Conservation (phyloP, 768 basidiomycete species). For the Mycena chlorophos region DNA sequence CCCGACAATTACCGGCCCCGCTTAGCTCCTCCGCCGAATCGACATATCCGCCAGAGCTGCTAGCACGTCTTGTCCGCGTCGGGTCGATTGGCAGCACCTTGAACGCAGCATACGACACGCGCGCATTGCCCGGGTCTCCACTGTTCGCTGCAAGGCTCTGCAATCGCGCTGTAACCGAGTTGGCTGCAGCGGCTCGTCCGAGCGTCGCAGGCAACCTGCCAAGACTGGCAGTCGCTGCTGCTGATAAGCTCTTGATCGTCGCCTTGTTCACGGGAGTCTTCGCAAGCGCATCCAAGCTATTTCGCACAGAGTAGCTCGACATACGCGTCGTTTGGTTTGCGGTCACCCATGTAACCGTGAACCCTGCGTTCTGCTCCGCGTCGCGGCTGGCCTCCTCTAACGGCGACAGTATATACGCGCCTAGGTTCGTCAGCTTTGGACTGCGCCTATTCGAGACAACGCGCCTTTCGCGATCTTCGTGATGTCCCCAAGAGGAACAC, state of each 20-base stretch:
- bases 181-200: conserved; percentile 10
- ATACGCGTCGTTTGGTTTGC: conserved; percentile 71
- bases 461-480: conserved; percentile 75
- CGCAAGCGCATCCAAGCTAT: conserved; percentile 45
- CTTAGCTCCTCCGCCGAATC: conserved; percentile 63
- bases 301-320: conserved; percentile 84
- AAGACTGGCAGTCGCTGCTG: conserved; percentile 19
- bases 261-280: conserved; percentile 9
- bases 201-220: conserved; percentile 18
- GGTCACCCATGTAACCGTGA: conserved; percentile 77
- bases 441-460: conserved; percentile 10
- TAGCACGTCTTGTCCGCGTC: conserved; percentile 47
- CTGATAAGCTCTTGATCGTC: conserved; percentile 21
- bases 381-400: conserved; percentile 91
- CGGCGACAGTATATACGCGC: conserved; percentile 93
- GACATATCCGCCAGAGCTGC: conserved; percentile 46
- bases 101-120: conserved; percentile 63
- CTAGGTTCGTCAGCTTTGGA: conserved; percentile 39
- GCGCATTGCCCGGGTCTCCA: conserved; percentile 34
- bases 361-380: conserved; percentile 84
- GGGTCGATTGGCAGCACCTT: conserved; percentile 78
- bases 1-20: conserved; percentile 67
- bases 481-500: conserved; percentile 85
- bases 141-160: conserved; percentile 32
- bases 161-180: conserved; percentile 37